A percentile compares a stretch with the other conserved stretches of the same genome.
phyloP scores from a whole-genome alignment of 2,329 filamentous ascomycete genomes.

The Neofusicoccum umdonicola region DNA sequence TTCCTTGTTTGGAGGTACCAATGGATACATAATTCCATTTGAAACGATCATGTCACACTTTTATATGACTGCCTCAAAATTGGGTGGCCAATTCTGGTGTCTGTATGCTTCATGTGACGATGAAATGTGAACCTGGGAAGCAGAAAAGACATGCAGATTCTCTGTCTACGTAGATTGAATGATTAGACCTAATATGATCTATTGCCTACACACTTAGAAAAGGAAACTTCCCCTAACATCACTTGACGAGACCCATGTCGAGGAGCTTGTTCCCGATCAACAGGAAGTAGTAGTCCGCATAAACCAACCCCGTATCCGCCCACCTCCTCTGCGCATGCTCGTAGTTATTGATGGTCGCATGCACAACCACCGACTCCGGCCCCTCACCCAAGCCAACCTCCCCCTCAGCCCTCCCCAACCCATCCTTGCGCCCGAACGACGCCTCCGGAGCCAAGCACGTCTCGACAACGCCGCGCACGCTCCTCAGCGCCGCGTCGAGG shows the following conservation, averaged over 20 bases:
- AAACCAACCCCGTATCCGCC: conserved; percentile 45
- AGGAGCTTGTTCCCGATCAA: conserved; percentile 44
- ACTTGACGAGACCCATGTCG: conserved; percentile 21
- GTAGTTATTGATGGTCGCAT: conserved; percentile 46
- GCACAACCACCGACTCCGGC: conserved; percentile 44
- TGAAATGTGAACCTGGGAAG: too few species aligned
- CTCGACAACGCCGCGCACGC: not conserved
- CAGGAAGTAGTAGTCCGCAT: conserved; percentile 48
- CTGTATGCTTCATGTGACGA: too few species aligned
- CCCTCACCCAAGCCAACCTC: conserved; percentile 22
- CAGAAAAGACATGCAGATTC: too few species aligned
- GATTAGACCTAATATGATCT: too few species aligned
- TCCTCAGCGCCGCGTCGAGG: not conserved
- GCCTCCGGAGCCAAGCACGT: not conserved
- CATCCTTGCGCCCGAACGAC: not conserved
- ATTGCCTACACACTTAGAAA: too few species aligned
- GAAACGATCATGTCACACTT: too few species aligned
- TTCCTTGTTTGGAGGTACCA: too few species aligned
- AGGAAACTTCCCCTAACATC: not conserved
- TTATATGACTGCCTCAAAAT: too few species aligned
- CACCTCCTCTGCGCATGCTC: conserved; percentile 41
- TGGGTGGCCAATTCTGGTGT: too few species aligned
- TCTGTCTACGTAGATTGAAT: too few species aligned
- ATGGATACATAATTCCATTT: too few species aligned
- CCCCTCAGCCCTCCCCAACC: conserved; percentile 17